These are phyloP conservation scores for Leptographium lundbergii DNA, from an alignment of 2,329 filamentous ascomycete genomes.

Conservation along the genomic window DNA sequence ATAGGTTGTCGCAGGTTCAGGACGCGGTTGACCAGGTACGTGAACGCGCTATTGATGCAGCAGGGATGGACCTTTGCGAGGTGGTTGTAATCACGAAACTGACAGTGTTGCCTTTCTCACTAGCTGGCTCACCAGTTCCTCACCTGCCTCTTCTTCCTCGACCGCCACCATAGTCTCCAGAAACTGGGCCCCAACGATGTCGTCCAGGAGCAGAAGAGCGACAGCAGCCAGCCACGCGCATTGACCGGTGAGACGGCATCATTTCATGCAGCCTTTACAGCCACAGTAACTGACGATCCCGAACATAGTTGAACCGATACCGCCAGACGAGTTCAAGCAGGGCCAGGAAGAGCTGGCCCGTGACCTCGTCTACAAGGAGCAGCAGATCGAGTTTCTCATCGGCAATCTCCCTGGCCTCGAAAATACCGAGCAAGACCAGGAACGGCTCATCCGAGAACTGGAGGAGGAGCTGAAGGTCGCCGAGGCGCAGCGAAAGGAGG, in stretches of 20 bases:
- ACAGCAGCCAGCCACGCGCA: constrained; percentile 9
- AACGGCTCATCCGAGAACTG: constrained; percentile 50
- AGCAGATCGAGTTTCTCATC: constrained; percentile 71
- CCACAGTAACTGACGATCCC: constrained; percentile 2
- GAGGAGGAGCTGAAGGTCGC: constrained; percentile 53
- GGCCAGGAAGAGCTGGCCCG: constrained; percentile 61
- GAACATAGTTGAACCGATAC: constrained; percentile 43
- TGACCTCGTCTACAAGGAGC: constrained; percentile 67
- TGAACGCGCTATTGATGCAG: not conserved
- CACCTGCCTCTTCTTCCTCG: constrained; percentile 52
- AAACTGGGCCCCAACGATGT: constrained; percentile 44
- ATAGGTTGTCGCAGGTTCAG: constrained; percentile 72
- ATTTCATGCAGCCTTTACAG: not conserved
- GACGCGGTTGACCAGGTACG: constrained; percentile 70
- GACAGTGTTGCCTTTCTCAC: not conserved
- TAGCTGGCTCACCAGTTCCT: constrained; percentile 59
- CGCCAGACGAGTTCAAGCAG: constrained; percentile 50
- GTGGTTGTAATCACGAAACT: not conserved
- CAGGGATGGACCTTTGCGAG: too few relatives aligned
- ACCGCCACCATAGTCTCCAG: constrained; percentile 55
- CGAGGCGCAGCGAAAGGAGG: constrained; percentile 49
- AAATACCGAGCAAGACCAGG: constrained; percentile 66
- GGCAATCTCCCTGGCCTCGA: constrained; percentile 64
- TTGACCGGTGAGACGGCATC: constrained; percentile 6
- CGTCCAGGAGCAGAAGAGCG: constrained; percentile 40